Base-by-base conservation (phyloP, 352 stramenopile genomes). In the Phytophthora boehmeriae region DNA sequence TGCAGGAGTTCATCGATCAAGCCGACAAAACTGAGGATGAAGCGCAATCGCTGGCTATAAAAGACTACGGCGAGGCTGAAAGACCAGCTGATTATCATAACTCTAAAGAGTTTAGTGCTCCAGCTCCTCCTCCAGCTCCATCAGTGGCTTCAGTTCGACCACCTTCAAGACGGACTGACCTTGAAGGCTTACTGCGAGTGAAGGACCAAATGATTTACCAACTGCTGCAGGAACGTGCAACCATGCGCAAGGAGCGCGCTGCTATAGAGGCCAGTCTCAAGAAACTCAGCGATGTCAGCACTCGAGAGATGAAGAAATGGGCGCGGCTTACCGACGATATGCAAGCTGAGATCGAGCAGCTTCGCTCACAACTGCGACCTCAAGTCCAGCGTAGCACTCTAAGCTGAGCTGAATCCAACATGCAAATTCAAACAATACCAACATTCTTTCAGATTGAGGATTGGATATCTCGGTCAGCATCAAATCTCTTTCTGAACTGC, bases 141-240 rank as follows among this genome's bases (percentile, higher is more conserved):
- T 48, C 66, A 80, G 47, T 67, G 80, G 42, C 84, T 83, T 69
- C 90, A 85, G 45, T 53, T 90, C 25, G 36, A 4, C 17, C 54
- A 20, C 30, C 43, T 32, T 46, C 42, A n/a, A 62, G 57, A 10
- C 35, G 70, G 41, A 54, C 14, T 4, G 68, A 87, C 25, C 49
- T 74, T 16, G 65, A 80, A 20, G 70, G 63, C 32, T 59, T 84
- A 10, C 51, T 95, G 20, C 69, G 70, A 8, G 72, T 93, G 23
- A 95, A 93, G 53, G 86, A 95, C 56, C 75, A 95, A 67, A 90
- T 93, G 75, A 92, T 93, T 35, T 93, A 87, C 59, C 72, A 90
- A 46, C 53, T 95, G 16, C 58, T 93, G 9, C 84, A 89, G 45
- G 82, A 95, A 43, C 78, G 83, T 5, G 74, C 76, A 5, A 49